Evolutionary conservation across 2,329 filamentous ascomycete species (phyloP).

Genomic region (Sarocladiaceae sp.): DNA sequence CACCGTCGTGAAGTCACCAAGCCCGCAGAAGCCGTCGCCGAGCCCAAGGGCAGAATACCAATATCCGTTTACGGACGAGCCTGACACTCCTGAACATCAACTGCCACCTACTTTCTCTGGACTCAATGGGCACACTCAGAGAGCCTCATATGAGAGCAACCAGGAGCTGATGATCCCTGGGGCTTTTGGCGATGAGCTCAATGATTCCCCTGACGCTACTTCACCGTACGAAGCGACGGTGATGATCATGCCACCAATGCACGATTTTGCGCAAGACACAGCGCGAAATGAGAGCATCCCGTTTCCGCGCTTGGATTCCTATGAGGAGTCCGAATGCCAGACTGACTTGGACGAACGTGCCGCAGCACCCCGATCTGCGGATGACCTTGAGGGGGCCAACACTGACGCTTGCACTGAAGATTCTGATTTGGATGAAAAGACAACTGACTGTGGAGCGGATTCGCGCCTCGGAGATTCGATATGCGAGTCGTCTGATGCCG

Average conservation of each 20-base stretch:
- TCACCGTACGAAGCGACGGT: conserved; percentile 24
- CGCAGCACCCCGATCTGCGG: conserved; percentile 16
- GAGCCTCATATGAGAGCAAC: neutral
- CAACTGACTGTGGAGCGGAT: conserved; percentile 22
- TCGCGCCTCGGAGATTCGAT: conserved; percentile 29
- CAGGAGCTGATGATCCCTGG: conserved; percentile 17
- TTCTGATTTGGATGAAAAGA: conserved; percentile 26
- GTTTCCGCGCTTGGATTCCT: conserved; percentile 30
- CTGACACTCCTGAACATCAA: conserved; percentile 18
- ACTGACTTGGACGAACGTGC: conserved; percentile 28
- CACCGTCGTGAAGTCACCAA: conserved; percentile 23
- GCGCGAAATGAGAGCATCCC: conserved; percentile 18
- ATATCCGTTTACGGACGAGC: conserved; percentile 47
- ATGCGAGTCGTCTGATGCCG: conserved; percentile 34
- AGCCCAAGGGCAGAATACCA: conserved; percentile 39
- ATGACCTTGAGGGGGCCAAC: conserved; percentile 26
- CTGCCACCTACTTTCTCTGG: neutral
- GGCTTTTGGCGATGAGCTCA: conserved; percentile 32
- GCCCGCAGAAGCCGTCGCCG: conserved; percentile 20
- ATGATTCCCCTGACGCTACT: conserved; percentile 17
- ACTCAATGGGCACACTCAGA: conserved; percentile 1
- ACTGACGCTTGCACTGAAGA: conserved; percentile 33
- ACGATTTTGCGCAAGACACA: neutral
- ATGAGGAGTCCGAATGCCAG: conserved; percentile 31
- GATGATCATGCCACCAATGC: conserved; percentile 36